A percentile compares a stretch with the other conserved stretches of the same genome.
Conservation (phyloP, 2,329 filamentous ascomycete genomes). For the Ophiocordyceps unilateralis region DNA sequence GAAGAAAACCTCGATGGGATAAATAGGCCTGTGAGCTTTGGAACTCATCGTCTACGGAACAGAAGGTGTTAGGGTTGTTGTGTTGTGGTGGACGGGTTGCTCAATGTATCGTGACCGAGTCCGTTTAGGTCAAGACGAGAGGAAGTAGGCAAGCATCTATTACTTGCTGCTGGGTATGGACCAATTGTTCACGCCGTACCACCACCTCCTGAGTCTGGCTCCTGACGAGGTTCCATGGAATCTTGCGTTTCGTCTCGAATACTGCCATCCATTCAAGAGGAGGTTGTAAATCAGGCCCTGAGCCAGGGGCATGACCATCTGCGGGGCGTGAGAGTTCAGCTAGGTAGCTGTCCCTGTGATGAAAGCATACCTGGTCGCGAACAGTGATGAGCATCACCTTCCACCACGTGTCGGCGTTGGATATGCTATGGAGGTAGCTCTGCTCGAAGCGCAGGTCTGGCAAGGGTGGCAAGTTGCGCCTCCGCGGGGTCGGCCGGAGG, state of each 20-base stretch:
- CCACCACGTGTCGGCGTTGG: slow-evolving; percentile 62
- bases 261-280: slow-evolving; percentile 69
- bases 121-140: background rate
- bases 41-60: background rate
- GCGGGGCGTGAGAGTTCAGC: slow-evolving; percentile 2
- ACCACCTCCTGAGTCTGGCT: slow-evolving; percentile 71
- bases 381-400: slow-evolving; percentile 70
- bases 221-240: slow-evolving; percentile 63
- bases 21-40: background rate
- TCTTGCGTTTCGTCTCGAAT: slow-evolving; percentile 68
- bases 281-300: slow-evolving; percentile 87
- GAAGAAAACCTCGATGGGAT: background rate
- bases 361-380: slow-evolving; percentile 59
- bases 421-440: slow-evolving; percentile 86
- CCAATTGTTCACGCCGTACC: slow-evolving; percentile 93
- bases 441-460: slow-evolving; percentile 94
- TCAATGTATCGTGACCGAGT: background rate
- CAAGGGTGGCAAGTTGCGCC: slow-evolving; percentile 40
- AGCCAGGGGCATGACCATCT: slow-evolving; percentile 72
- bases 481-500: slow-evolving; percentile 33
- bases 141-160: background rate
- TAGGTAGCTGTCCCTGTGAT: background rate
- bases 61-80: background rate
- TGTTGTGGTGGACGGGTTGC: background rate
- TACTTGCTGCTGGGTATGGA: slow-evolving; percentile 39